phyloP scores from a whole-genome alignment of 2,329 filamentous ascomycete species.

The Lecanicillium sp. region DNA sequence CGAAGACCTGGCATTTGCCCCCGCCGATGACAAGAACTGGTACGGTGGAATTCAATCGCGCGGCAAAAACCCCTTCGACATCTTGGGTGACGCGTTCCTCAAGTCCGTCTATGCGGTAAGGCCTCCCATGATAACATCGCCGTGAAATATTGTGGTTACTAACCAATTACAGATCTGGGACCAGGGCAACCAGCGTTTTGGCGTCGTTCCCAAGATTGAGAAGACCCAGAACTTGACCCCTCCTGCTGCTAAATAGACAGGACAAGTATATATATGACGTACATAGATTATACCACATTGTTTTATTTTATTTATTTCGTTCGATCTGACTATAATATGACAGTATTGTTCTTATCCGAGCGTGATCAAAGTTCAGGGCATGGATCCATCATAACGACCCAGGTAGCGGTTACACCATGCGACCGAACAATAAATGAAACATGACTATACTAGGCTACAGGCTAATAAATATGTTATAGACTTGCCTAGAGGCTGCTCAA shows the following conservation, averaged over 20 bases:
- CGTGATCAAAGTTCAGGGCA: no score
- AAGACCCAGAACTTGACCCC: slow-evolving; percentile 12
- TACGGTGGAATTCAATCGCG: slow-evolving; percentile 12
- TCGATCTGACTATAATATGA: no score
- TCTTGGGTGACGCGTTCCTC: slow-evolving; percentile 7
- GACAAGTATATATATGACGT: neutral
- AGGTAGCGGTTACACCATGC: no score
- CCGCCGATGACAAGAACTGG: slow-evolving; percentile 6
- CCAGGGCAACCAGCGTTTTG: slow-evolving; percentile 47
- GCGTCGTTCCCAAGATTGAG: slow-evolving; percentile 30
- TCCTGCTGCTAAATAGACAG: neutral
- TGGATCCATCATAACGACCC: no score
- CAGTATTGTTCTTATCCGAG: no score
- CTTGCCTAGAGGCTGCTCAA: no score
- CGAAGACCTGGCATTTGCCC: slow-evolving; percentile 10
- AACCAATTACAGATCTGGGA: slow-evolving; percentile 2
- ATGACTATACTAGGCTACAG: no score
- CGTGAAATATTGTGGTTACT: no score
- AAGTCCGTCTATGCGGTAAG: slow-evolving; percentile 9
- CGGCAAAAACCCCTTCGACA: slow-evolving; percentile 8
- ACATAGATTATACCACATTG: neutral
- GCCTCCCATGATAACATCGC: neutral
- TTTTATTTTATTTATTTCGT: no score
- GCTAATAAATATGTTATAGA: no score
- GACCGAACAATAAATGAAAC: no score